phyloP scores from a whole-genome alignment of 495 filamentous ascomycete genomes.

The Letharia columbiana region DNA sequence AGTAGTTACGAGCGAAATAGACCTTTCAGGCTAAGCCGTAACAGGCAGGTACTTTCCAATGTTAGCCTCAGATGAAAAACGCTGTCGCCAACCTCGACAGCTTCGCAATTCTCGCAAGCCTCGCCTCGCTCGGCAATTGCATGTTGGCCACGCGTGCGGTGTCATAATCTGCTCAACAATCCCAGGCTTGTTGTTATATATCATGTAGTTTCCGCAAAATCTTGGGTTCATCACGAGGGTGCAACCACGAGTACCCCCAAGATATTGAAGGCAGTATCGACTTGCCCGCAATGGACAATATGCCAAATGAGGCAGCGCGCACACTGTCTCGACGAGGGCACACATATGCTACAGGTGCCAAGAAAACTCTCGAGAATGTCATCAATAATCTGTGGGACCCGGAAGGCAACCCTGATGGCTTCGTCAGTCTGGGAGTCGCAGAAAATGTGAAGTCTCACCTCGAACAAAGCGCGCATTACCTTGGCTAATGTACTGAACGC shows the following conservation, averaged over 20 bases:
- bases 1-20: neutral
- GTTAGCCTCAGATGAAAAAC: neutral
- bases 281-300: neutral
- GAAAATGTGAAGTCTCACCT: conserved; percentile 15
- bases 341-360: neutral
- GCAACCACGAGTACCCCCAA: neutral
- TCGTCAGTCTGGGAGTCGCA: conserved; percentile 18
- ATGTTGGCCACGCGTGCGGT: neutral
- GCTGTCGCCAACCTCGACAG: neutral
- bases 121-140: neutral
- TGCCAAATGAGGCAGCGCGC: neutral
- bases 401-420: conserved; percentile 16
- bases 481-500: neutral
- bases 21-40: neutral
- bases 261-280: neutral
- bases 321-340: neutral
- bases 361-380: conserved; percentile 8
- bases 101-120: neutral
- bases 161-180: neutral
- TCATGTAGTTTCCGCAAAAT: neutral
- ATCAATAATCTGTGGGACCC: conserved; percentile 16
- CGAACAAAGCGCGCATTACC: no score
- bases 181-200: neutral
- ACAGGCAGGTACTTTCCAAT: neutral
- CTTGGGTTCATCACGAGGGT: neutral